These are phyloP conservation scores for Rhodocollybia butyracea DNA, from an alignment of 768 basidiomycete genomes.

Conservation along the genomic window DNA sequence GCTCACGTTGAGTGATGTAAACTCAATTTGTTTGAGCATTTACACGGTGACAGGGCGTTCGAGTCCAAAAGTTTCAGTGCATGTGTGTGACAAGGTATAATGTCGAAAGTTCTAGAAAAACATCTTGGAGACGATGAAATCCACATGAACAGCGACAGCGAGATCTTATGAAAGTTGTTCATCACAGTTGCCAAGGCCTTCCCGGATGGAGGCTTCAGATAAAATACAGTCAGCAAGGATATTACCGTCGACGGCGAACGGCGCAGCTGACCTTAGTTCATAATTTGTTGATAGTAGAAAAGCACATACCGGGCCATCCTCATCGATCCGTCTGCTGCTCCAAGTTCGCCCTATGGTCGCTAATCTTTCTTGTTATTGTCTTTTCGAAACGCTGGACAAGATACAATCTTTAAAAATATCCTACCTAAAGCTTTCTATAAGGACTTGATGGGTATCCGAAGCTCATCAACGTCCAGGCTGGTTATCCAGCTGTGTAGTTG, in stretches of 20 bases:
- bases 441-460: conserved; percentile 80
- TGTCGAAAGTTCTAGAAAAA: neutral
- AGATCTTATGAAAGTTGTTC: neutral
- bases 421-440: conserved; percentile 77
- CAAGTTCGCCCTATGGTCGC: conserved; percentile 80
- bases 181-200: conserved; percentile 4
- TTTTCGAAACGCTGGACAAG: conserved; percentile 18
- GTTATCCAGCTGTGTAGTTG: conserved; percentile 72
- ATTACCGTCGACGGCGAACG: neutral
- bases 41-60: neutral
- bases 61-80: neutral
- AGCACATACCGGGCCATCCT: conserved; percentile 78
- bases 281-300: conserved; percentile 40
- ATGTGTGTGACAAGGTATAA: neutral
- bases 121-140: neutral
- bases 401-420: no score
- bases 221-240: neutral
- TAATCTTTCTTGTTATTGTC: conserved; percentile 80
- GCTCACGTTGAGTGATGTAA: neutral
- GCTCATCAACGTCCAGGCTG: conserved; percentile 84
- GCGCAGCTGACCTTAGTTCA: conserved; percentile 4
- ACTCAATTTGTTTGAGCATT: neutral
- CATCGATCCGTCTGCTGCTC: conserved; percentile 75
- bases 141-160: no score
- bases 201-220: conserved; percentile 3